Base-by-base conservation (phyloP, 495 filamentous ascomycete species). In the Neurospora sp. region DNA sequence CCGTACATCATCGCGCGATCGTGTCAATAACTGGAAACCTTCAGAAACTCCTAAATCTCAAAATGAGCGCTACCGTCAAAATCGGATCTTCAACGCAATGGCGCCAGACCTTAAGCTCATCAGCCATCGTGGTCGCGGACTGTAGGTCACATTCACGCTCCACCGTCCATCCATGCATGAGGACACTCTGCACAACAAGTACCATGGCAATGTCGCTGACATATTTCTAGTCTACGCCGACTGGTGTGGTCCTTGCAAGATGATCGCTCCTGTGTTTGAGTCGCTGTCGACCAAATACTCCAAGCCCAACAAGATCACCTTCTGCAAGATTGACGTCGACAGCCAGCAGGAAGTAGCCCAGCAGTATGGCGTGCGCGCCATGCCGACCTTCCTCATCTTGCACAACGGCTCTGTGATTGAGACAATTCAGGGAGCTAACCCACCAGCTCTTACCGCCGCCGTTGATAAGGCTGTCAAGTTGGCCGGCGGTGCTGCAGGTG, bases 301-400 rank as follows among this genome's bases (percentile, higher is more conserved):
- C 20, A 86, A 85, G 73, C 85, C 87, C 3, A 80, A 82, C 70
- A 84, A 82, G 77, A 84, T 91, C 72, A 85, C 85, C 23, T 91
- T 91, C 80, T 84, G 81, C 74, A 91, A 91, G 77, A 84, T 90
- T 77, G 83, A 91, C 77, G 88, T 89, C 74, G 89, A 91, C 78
- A 82, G 76, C 70, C 88, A 87, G 73, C 78, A 83, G 62, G 84
- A 88, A n/a, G 82, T 91, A 54, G 86, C 89, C 12, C 76, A 83
- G 59, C 77, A 81, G 74, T 89, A 90, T 76, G 78, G 82, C 71
- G 85, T 91, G 46, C 78, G 81, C 76, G 91, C 90, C 37, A 90
- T 93, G 88, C 94, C 94, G 1, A 97, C 94, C 69, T 97, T 98
- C 85, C 86, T 97, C 73, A 87, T 97, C 75, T 91, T 98, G 84